Conservation (phyloP, 306 rosid species). For the Calophaca sinica region DNA sequence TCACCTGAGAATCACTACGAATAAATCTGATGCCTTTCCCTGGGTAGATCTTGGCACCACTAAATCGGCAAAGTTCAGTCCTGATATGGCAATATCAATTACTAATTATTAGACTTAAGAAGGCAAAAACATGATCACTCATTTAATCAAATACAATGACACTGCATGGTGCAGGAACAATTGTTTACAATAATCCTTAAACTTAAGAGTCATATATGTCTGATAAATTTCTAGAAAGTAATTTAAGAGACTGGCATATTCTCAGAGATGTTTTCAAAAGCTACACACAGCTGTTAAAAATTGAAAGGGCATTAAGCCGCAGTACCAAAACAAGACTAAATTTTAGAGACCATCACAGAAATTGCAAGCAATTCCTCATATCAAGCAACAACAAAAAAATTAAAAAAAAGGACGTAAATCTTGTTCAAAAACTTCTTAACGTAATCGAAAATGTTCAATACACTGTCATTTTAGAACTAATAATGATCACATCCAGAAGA, state of each 20-base stretch:
- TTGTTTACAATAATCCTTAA: too few relatives aligned
- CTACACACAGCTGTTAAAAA: not conserved
- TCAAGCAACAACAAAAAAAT: not conserved
- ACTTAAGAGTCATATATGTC: not conserved
- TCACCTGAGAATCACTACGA: conserved; percentile 91
- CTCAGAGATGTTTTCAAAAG: not conserved
- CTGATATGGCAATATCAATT: conserved; percentile 48
- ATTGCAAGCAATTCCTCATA: not conserved
- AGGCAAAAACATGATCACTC: not conserved
- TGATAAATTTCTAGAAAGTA: not conserved
- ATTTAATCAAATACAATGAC: too few relatives aligned
- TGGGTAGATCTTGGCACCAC: conserved; percentile 91
- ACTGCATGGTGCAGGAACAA: too few relatives aligned
- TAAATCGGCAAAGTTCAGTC: conserved; percentile 92
- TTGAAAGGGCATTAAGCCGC: not conserved
- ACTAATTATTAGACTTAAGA: not conserved
- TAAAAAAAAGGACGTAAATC: not conserved
- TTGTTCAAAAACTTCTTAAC: not conserved
- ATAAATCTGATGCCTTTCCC: conserved; percentile 85
- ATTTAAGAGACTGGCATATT: too few relatives aligned
- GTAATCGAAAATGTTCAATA: not conserved
- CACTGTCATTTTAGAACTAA: not conserved
- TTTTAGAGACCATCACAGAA: not conserved
- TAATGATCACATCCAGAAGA: not conserved
- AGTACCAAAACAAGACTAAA: not conserved